Evolutionary conservation across 2,329 filamentous ascomycete genomes (phyloP), one percentile per base, ranked within the genome.

Genomic region (Chrysosporium keratinophilum): DNA sequence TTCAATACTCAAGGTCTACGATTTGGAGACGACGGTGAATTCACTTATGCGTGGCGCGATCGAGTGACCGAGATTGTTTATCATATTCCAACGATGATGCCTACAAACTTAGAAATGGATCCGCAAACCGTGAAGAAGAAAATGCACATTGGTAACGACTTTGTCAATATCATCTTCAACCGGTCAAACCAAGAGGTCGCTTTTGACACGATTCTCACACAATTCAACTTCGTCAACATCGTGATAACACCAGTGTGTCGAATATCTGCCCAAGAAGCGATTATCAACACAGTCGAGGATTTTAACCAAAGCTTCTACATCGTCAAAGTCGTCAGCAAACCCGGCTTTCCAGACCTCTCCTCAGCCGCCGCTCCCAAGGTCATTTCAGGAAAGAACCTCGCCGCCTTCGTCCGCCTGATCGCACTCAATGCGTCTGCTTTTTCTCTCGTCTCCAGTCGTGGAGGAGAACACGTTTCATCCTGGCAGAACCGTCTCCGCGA

Each of bases 141-240:
- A 71, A 79, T 83, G 2, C 94, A 97, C 65, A 93, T 97, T 57
- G 93, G 93, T 55, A 98, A 98, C 65, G 93, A 97, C 69, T 95
- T 88, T 67, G 93, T 98, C 65, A 97, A 95, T 66, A 95, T 98
- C 61, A 85, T 98, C 55, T 98, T 94, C 77, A 98, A 98, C 67
- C 88, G 95, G 64, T 96, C 90, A 1, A 91, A 93, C n/a, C 69
- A 84, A 46, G 85, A 87, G 0, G 97, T 95, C 73, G 79, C 80
- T 52, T 95, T 95, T 66, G 82, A 95, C 66, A 95, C 88, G 0
- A 95, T 98, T 62, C 88, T 88, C 0, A 94, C 89, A 0, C 86
- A 91, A 54, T 95, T 98, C 76, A 97, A 96, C 66, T 95, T 87
- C 65, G 89, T 98, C 65, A 89, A 96, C 67, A 97, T 98, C 63